phyloP scores from a whole-genome alignment of 306 rosid species.

The Cicer bijugum region DNA sequence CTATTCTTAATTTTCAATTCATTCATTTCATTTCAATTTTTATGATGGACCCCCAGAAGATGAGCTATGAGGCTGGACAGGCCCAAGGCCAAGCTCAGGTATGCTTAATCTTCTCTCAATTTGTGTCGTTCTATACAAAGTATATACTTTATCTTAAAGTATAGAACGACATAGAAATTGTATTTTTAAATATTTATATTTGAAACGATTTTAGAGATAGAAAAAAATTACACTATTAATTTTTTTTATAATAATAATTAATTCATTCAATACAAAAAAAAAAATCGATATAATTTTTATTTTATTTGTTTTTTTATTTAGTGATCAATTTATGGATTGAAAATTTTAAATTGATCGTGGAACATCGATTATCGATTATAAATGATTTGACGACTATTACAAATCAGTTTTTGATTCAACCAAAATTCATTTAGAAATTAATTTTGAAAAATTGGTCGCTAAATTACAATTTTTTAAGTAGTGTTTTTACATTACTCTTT shows the following conservation, averaged over 20 bases:
- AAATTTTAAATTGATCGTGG: neutral
- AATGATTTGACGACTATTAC: neutral
- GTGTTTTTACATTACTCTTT: neutral
- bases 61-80: conserved; percentile 59
- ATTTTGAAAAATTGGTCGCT: neutral
- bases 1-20: conserved; percentile 22
- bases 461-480: neutral
- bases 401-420: neutral
- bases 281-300: no score
- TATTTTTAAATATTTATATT: neutral
- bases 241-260: neutral
- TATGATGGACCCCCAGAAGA: conserved; percentile 56
- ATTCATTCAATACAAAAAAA: neutral
- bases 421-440: neutral
- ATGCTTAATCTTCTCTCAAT: conserved; percentile 8
- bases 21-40: conserved; percentile 35
- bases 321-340: neutral
- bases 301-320: neutral
- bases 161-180: neutral
- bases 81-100: conserved; percentile 71
- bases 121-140: no score
- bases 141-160: neutral
- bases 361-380: neutral
- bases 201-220: neutral
- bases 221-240: no score